Base-by-base conservation (phyloP, 2,329 filamentous ascomycete genomes). In the Apiospora aurea region DNA sequence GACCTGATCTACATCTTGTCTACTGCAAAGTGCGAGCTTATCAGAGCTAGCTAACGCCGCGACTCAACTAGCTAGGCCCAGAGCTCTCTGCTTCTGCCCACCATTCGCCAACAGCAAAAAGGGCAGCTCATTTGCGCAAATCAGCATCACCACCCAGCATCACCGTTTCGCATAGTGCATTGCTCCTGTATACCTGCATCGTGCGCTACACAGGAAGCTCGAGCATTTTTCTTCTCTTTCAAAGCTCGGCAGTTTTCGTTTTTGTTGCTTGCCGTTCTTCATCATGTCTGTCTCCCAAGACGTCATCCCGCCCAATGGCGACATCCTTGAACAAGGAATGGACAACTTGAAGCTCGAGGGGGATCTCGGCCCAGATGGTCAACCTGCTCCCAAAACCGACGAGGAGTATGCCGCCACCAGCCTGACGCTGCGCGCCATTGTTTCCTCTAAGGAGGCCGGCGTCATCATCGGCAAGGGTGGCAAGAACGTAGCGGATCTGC, bases 401-500 rank as follows among this genome's bases (percentile, higher is more conserved):
- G 95, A 98, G 82, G 96, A 99, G 84, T 99, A 99, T 81, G 95
- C 94, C 69, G 91, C 95, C 82, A 91, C 95, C 70, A 94, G 97
- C 84, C 88, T 99, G 79, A 99, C 96, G 74, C 90, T 99, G 75
- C 94, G 96, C 82, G 96, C 96, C 78, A 98, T 99, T 81, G 96
- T 99, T 77, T 98, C 96, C 46, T 98, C 96, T 82, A 98, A 98
- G 87, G 96, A 99, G 85, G 96, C 96, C 73, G 96, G 96, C 80
- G 95, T 99, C 79, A 98, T 99, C 83, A 99, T 99, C 83, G 96
- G 96, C 83, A 99, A 99, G 86, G 95, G 93, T 72, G 96, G 96
- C 81, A 97, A 98, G 89, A 98, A 99, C 80, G 96, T 99, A 71
- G 96, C 96, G 67, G 96, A 98, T 80, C 89, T 99, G 75, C 93